Percentiles rank a stretch among this genome's conserved stretches.
phyloP scores from a whole-genome alignment of 1,139 yeast species.

The Hyphopichia khmerensis region DNA sequence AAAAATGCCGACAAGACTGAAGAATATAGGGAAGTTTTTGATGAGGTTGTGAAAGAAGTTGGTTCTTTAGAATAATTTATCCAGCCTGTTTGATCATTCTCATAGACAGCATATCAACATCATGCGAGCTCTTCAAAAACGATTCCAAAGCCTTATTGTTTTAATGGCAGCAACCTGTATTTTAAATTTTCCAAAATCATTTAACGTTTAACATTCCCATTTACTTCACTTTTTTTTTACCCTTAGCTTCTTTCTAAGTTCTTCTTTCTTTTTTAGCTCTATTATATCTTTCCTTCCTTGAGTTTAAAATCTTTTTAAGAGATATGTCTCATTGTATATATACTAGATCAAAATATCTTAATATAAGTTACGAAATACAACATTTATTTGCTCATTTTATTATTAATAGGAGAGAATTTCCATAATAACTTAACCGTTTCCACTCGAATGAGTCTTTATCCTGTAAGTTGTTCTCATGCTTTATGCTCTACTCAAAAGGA shows the following conservation, averaged over 20 bases:
- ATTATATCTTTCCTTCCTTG: neutral
- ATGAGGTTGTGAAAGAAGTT: constrained; percentile 5
- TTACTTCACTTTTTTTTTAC: constrained; percentile 1
- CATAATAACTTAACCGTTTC: no score
- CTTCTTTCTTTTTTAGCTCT: neutral
- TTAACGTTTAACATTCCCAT: neutral
- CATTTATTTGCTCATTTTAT: no score
- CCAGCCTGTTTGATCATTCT: neutral
- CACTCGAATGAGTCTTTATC: no score
- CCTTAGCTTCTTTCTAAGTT: neutral
- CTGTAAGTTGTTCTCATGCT: no score
- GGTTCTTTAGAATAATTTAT: constrained; percentile 3
- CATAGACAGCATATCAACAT: neutral
- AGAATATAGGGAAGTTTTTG: constrained; percentile 61
- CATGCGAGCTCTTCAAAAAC: neutral
- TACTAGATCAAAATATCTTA: constrained; percentile 2
- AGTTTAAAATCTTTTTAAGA: neutral
- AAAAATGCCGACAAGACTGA: constrained; percentile 77
- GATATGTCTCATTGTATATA: constrained; percentile 1
- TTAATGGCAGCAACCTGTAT: neutral
- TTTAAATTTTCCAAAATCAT: neutral
- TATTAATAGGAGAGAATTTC: no score
- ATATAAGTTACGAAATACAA: neutral
- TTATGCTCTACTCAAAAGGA: no score
- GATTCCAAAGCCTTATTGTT: neutral